These are phyloP conservation scores for Pseudocercospora crystallina DNA, from an alignment of 2,329 filamentous ascomycete species.

Conservation along the genomic window DNA sequence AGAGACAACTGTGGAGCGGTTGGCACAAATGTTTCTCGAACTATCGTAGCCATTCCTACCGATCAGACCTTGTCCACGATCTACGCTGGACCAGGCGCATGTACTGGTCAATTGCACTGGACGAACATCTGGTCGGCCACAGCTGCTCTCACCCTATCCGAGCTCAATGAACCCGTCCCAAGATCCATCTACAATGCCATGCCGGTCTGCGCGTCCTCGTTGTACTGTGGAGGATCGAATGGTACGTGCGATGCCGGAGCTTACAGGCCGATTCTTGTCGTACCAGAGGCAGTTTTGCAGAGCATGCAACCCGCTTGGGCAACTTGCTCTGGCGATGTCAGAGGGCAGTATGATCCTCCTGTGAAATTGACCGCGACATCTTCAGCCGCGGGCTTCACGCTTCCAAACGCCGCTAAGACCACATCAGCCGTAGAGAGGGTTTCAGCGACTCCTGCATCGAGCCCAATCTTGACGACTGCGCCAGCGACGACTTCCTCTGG, in stretches of 20 bases:
- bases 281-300: background rate
- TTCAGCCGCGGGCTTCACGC: background rate
- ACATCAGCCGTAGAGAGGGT: too few relatives aligned
- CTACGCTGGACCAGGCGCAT: background rate
- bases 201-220: background rate
- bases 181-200: background rate
- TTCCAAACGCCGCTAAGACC: background rate
- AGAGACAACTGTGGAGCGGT: background rate
- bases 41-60: background rate
- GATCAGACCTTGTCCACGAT: background rate
- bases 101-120: background rate
- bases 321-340: background rate
- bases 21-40: background rate
- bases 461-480: background rate
- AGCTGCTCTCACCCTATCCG: background rate
- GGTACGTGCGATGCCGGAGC: background rate
- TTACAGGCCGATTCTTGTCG: background rate
- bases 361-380: background rate
- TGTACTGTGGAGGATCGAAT: background rate
- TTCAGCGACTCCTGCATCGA: slow-evolving; percentile 3
- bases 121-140: too few relatives aligned
- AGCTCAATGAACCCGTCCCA: background rate
- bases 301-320: background rate
- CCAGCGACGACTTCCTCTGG: background rate
- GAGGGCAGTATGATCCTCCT: background rate